These are phyloP conservation scores for Fraxinus greggii DNA, from an alignment of 305 asterid species.

Conservation along the genomic window DNA sequence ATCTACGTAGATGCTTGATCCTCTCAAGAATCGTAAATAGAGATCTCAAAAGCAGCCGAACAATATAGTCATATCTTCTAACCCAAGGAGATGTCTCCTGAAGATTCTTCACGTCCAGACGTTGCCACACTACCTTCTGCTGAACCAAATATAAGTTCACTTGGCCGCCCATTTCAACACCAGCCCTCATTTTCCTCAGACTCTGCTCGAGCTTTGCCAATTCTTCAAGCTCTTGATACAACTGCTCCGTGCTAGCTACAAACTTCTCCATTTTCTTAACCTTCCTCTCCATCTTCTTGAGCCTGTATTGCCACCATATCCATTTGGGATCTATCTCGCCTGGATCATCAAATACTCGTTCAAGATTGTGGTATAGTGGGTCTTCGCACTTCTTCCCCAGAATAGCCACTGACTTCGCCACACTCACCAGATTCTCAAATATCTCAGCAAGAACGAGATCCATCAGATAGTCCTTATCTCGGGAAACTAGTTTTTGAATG, in stretches of 20 bases:
- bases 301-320: slow-evolving; percentile 51
- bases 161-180: slow-evolving; percentile 43
- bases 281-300: slow-evolving; percentile 81
- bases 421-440: slow-evolving; percentile 50
- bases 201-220: slow-evolving; percentile 74
- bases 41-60: slow-evolving; percentile 60
- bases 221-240: slow-evolving; percentile 79
- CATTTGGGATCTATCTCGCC: slow-evolving; percentile 54
- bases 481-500: slow-evolving; percentile 58
- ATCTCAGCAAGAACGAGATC: slow-evolving; percentile 73
- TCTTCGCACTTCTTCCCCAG: slow-evolving; percentile 75
- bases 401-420: slow-evolving; percentile 49
- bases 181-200: slow-evolving; percentile 56
- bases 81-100: slow-evolving; percentile 81
- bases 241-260: slow-evolving; percentile 64
- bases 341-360: slow-evolving; percentile 42
- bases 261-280: slow-evolving; percentile 85
- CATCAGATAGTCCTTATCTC: slow-evolving; percentile 57
- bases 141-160: slow-evolving; percentile 66
- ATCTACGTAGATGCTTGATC: slow-evolving; percentile 45
- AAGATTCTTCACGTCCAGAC: slow-evolving; percentile 77
- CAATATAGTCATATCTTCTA: slow-evolving; percentile 58
- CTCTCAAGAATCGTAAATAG: slow-evolving; percentile 60
- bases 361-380: slow-evolving; percentile 58
- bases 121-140: slow-evolving; percentile 79